Evolutionary conservation across 495 filamentous ascomycete genomes (phyloP).

Genomic region (Penicillium coffeae): DNA sequence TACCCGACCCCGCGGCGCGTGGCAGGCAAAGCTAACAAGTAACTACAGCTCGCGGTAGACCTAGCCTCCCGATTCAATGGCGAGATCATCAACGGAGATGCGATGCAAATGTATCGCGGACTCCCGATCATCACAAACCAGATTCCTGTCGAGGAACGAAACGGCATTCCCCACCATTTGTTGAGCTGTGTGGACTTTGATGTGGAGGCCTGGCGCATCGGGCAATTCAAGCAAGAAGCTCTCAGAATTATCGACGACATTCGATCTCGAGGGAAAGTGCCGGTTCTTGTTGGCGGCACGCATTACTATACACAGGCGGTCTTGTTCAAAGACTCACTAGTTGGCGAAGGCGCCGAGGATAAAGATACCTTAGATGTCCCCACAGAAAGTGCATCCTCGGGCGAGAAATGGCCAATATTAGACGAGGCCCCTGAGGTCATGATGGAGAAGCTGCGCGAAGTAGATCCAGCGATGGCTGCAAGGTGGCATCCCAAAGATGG

Average conservation of each 20-base stretch:
- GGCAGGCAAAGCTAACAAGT: slow-evolving; percentile 21
- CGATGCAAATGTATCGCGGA: slow-evolving; percentile 97
- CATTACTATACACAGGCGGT: slow-evolving; percentile 91
- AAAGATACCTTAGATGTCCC: slow-evolving; percentile 19
- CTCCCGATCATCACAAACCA: slow-evolving; percentile 97
- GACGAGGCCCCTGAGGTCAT: slow-evolving; percentile 64
- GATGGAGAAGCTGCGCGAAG: slow-evolving; percentile 63
- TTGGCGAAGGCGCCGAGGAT: slow-evolving; percentile 34
- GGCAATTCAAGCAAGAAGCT: slow-evolving; percentile 66
- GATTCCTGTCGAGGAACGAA: slow-evolving; percentile 66
- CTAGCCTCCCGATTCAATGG: slow-evolving; percentile 80
- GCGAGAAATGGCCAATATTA: slow-evolving; percentile 63
- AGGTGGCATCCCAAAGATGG: slow-evolving; percentile 91
- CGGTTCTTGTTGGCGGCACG: slow-evolving; percentile 90
- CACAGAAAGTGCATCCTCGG: slow-evolving; percentile 22
- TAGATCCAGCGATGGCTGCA: slow-evolving; percentile 86
- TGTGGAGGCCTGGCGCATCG: slow-evolving; percentile 78
- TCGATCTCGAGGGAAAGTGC: slow-evolving; percentile 67
- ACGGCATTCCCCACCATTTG: slow-evolving; percentile 84
- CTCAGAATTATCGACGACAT: slow-evolving; percentile 72
- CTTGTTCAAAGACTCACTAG: slow-evolving; percentile 66
- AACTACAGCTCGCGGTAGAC: slow-evolving; percentile 82
- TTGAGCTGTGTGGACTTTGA: slow-evolving; percentile 69
- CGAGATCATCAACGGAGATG: slow-evolving; percentile 96
- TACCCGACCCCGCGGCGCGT: slow-evolving; percentile 8